A percentile compares a stretch with the other conserved stretches of the same genome.
Conservation (phyloP, 2,329 filamentous ascomycete species). For the Penicillium italicum region DNA sequence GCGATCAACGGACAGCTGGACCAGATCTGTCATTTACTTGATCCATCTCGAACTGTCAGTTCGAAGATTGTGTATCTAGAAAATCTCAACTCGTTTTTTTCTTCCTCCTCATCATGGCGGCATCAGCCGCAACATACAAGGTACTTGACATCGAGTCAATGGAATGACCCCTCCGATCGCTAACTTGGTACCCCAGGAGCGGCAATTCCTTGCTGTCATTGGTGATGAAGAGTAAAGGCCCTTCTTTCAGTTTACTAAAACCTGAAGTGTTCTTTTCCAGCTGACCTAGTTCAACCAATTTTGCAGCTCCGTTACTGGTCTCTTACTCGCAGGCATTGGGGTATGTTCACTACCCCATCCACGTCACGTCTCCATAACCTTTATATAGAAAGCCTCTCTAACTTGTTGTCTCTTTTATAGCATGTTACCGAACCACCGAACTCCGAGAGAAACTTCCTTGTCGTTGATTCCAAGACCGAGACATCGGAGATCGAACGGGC, state of each 20-base stretch:
- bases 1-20: slow-evolving; percentile 14
- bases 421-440: slow-evolving; percentile 88
- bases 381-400: background rate
- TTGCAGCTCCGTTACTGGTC: slow-evolving; percentile 83
- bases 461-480: slow-evolving; percentile 92
- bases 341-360: slow-evolving; percentile 49
- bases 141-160: slow-evolving; percentile 27
- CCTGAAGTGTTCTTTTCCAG: background rate
- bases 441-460: slow-evolving; percentile 94
- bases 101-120: slow-evolving; percentile 50
- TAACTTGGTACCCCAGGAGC: slow-evolving; percentile 55
- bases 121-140: slow-evolving; percentile 56
- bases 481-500: slow-evolving; percentile 80
- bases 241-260: background rate
- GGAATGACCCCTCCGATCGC: slow-evolving; percentile 43
- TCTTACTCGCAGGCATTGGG: slow-evolving; percentile 91
- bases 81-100: background rate
- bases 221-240: slow-evolving; percentile 72
- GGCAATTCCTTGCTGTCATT: slow-evolving; percentile 95
- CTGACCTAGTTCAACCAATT: slow-evolving; percentile 17
- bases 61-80: background rate
- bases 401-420: slow-evolving; percentile 46
- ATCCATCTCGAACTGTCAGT: background rate
- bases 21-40: slow-evolving; percentile 4
- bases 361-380: background rate